phyloP scores from a whole-genome alignment of 257 asterid genomes.

The Ajuga chamaepitys region DNA sequence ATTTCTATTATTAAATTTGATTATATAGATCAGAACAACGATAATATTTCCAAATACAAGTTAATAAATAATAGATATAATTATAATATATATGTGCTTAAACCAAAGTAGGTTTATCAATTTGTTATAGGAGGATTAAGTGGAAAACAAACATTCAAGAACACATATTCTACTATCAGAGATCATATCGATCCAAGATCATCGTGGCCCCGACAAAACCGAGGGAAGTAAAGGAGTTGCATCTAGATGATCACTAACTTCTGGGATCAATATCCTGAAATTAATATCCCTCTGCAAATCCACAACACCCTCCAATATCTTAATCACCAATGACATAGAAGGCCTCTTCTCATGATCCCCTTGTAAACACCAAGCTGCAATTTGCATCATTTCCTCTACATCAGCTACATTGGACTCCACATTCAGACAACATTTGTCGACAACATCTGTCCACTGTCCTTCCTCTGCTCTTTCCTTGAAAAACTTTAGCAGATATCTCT shows the following conservation, averaged over 20 bases:
- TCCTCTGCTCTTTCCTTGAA: slow-evolving; percentile 13
- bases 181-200: too few relatives aligned
- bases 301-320: slow-evolving; percentile 12
- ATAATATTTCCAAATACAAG: too few relatives aligned
- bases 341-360: slow-evolving; percentile 18
- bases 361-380: slow-evolving; percentile 24
- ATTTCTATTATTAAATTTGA: too few relatives aligned
- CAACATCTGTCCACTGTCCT: slow-evolving; percentile 12
- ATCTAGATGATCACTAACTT: slow-evolving; percentile 12
- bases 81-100: too few relatives aligned
- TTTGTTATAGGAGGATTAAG: too few relatives aligned
- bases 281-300: not conserved
- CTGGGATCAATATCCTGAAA: slow-evolving; percentile 15
- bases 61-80: too few relatives aligned
- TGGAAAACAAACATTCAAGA: too few relatives aligned
- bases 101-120: too few relatives aligned
- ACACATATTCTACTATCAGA: too few relatives aligned
- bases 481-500: not conserved
- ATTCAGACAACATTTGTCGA: not conserved
- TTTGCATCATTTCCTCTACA: not conserved
- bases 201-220: not conserved
- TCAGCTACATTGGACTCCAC: slow-evolving; percentile 6
- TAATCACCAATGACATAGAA: slow-evolving; percentile 16
- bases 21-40: too few relatives aligned
- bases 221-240: slow-evolving; percentile 16